phyloP scores from a whole-genome alignment of 495 filamentous ascomycete species.

The Glonium stellatum region DNA sequence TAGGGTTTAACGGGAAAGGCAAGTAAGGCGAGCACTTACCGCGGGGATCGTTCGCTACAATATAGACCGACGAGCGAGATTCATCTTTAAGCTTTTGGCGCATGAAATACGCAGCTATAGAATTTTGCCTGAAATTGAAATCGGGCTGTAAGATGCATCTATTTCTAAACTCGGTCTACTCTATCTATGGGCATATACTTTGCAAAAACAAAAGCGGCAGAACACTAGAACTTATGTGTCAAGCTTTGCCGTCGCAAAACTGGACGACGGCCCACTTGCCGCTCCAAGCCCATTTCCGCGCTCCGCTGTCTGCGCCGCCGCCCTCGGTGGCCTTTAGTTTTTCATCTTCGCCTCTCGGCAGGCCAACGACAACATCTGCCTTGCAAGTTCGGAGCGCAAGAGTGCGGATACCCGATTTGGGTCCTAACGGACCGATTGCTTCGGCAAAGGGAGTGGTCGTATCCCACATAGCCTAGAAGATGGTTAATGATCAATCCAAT shows the following conservation, averaged over 20 bases:
- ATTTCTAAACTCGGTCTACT: too few species aligned
- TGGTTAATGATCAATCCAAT: conserved; percentile 14
- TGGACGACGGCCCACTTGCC: conserved; percentile 96
- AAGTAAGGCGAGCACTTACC: too few species aligned
- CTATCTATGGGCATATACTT: too few species aligned
- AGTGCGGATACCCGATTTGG: conserved; percentile 68
- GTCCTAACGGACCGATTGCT: conserved; percentile 82
- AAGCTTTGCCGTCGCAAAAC: conserved; percentile 66
- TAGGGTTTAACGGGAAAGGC: too few species aligned
- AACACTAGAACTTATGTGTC: too few species aligned
- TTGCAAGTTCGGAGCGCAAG: conserved; percentile 90
- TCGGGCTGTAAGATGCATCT: too few species aligned
- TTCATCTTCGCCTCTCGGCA: conserved; percentile 76
- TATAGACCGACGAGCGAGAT: too few species aligned
- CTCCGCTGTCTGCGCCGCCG: conserved; percentile 60
- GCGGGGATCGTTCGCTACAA: too few species aligned
- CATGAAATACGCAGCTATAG: too few species aligned
- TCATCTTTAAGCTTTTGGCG: too few species aligned
- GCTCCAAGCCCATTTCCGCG: conserved; percentile 91
- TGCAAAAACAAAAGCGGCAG: too few species aligned
- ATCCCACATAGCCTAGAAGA: conserved; percentile 66
- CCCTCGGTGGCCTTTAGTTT: conserved; percentile 58
- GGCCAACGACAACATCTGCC: conserved; percentile 87
- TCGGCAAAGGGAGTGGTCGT: conserved; percentile 77
- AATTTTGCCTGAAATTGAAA: too few species aligned